phyloP scores from a whole-genome alignment of 495 filamentous ascomycete species.

The Thermothielavioides terrestris region DNA sequence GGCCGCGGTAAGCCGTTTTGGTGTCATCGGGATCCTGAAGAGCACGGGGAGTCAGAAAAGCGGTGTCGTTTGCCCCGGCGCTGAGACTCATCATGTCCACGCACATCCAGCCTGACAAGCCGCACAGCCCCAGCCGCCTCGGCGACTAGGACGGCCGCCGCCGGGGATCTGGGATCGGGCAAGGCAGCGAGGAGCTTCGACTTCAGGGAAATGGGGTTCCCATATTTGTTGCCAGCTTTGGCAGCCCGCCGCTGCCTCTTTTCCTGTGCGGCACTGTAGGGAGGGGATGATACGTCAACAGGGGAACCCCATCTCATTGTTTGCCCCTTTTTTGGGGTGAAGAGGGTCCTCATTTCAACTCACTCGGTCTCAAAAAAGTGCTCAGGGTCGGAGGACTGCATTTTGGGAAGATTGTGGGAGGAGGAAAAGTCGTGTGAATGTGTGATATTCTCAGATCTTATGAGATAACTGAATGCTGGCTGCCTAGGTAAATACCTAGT shows the following conservation, averaged over 20 bases:
- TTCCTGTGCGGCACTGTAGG: slow-evolving; percentile 59
- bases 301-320: neutral
- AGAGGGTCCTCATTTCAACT: slow-evolving; percentile 15
- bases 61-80: neutral
- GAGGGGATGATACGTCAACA: neutral
- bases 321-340: neutral
- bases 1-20: slow-evolving; percentile 56
- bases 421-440: too few species aligned
- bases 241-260: slow-evolving; percentile 61
- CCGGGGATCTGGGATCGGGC: slow-evolving; percentile 53
- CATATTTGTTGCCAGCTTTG: slow-evolving; percentile 76
- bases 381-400: slow-evolving; percentile 31
- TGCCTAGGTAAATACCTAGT: too few species aligned
- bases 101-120: slow-evolving; percentile 65
- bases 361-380: slow-evolving; percentile 90
- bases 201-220: slow-evolving; percentile 67
- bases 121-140: slow-evolving; percentile 74
- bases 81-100: slow-evolving; percentile 27
- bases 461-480: too few species aligned
- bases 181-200: slow-evolving; percentile 78
- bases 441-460: too few species aligned
- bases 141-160: slow-evolving; percentile 61
- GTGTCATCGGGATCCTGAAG: slow-evolving; percentile 23
- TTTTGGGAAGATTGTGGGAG: neutral
- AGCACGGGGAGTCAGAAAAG: neutral